Evolutionary conservation across 129 eudicot species (phyloP).

Genomic region (Helichrysum umbraculigerum): DNA sequence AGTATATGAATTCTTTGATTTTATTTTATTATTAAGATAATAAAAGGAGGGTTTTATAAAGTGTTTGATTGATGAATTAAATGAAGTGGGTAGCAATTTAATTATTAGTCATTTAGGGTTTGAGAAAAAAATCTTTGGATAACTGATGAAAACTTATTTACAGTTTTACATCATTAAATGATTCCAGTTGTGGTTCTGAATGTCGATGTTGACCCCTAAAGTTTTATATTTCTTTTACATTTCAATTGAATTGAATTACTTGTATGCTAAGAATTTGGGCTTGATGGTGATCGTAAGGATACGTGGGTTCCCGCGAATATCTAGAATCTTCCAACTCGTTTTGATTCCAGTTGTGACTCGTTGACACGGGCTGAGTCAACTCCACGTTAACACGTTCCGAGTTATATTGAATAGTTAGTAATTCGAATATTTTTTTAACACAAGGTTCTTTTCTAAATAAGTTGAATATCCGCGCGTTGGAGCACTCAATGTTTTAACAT

Average conservation of each 20-base stretch:
- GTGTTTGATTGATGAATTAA: background rate
- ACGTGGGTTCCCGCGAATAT: constrained; percentile 27
- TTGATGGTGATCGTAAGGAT: constrained; percentile 18
- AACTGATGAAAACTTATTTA: background rate
- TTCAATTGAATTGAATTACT: constrained; percentile 21
- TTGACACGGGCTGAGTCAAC: background rate
- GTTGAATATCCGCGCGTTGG: too few relatives aligned
- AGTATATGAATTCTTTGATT: background rate
- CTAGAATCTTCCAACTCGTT: constrained; percentile 23
- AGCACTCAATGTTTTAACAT: too few relatives aligned
- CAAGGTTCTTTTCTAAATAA: too few relatives aligned
- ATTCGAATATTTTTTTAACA: too few relatives aligned
- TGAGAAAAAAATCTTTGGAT: background rate
- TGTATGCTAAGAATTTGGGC: constrained; percentile 30
- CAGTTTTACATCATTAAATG: background rate
- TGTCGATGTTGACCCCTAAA: constrained; percentile 24
- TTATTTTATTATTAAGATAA: background rate
- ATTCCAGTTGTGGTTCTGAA: background rate
- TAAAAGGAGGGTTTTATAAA: background rate
- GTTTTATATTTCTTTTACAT: constrained; percentile 7
- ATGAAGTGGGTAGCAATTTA: constrained; percentile 17
- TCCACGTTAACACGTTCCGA: background rate
- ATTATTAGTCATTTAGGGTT: constrained; percentile 1
- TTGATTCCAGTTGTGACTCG: background rate
- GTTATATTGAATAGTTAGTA: too few relatives aligned